Conservation (phyloP, 2,329 filamentous ascomycete species). For the Beauveria bassiana region DNA sequence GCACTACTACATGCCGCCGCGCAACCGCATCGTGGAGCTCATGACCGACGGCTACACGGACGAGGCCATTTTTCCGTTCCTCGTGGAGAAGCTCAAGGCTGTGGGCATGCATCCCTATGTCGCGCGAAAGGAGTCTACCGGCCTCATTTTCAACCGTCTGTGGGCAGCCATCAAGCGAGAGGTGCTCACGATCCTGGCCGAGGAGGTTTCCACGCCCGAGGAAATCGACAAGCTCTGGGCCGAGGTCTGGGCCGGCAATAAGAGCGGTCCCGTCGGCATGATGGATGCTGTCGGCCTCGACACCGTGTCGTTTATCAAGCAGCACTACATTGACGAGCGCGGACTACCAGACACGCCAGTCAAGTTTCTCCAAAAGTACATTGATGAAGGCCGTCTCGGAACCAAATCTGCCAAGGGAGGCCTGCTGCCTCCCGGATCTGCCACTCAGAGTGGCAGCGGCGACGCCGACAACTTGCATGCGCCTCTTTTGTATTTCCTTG, state of each 20-base stretch:
- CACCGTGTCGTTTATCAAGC: constrained; percentile 44
- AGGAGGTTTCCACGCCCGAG: constrained; percentile 39
- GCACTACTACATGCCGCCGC: constrained; percentile 44
- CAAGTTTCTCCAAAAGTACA: constrained; percentile 37
- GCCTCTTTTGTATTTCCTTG: constrained; percentile 20
- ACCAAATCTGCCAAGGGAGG: constrained; percentile 34
- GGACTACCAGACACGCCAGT: constrained; percentile 33
- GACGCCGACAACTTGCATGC: constrained; percentile 1
- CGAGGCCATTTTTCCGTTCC: constrained; percentile 34
- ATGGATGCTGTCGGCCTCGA: constrained; percentile 46
- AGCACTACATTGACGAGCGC: constrained; percentile 44
- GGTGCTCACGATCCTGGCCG: constrained; percentile 37
- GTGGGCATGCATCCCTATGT: constrained; percentile 33
- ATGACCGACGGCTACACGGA: constrained; percentile 43
- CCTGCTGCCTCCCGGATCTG: constrained; percentile 24
- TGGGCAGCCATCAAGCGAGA: constrained; percentile 52
- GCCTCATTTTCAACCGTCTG: constrained; percentile 47
- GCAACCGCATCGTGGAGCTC: constrained; percentile 40
- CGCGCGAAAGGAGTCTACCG: constrained; percentile 40
- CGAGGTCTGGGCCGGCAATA: constrained; percentile 22
- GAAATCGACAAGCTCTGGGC: constrained; percentile 42
- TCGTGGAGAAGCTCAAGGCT: constrained; percentile 31
- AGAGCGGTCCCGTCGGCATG: constrained; percentile 17
- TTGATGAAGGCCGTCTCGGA: constrained; percentile 39
- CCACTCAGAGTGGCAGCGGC: constrained; percentile 4